Evolutionary conservation across 179 eudicot genomes (phyloP), one percentile per base, ranked within the genome.

Genomic region (Drosera spatulata): DNA sequence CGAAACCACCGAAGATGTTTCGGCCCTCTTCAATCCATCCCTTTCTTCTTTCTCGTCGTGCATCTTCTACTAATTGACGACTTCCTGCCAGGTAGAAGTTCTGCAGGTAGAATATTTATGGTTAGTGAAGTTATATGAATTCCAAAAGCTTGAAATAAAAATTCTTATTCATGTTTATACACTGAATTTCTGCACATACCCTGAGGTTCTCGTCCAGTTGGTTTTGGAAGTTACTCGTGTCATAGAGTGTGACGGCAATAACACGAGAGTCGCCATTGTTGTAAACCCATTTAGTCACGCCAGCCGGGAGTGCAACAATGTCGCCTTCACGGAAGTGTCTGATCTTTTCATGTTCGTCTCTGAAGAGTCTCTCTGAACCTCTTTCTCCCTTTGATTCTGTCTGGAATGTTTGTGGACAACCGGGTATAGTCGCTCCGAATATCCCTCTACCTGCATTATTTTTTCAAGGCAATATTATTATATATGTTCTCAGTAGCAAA

Each of bases 391-490:
- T 14, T 37, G 58, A 60, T 39, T 71, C 65, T 5, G 55, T 47
- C 65, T 86, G 76, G 51, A 63, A 86, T 2, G 81, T 79, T 61
- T 83, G 81, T 2, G 86, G 78, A 66, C 94, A 83, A 0, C 86
- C 94, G 0, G 94, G 80, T 5, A 78, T n/a, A 52, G 74, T 65
- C 6, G 75, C 72, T 49, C 88, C 85, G 10, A 70, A 79, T 22
- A 85, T 57, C 40, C 86, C 93, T 53, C 66, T 72, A 7, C 93
- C 87, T 85, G 56, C 62, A 56, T 58, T 10, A 11, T 47, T 8
- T 10, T 9, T 22, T 22, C 33, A 22, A 22, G 42, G 59, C 8
- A 55, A 41, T n/a, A 22, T 6, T 5, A 22, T 6, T 5, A 43
- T 14, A 43, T 14, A 6, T 59, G 7, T 2, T 6, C 7, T 59